phyloP scores from a whole-genome alignment of 495 filamentous ascomycete species.

The Penicillium malachiteum region DNA sequence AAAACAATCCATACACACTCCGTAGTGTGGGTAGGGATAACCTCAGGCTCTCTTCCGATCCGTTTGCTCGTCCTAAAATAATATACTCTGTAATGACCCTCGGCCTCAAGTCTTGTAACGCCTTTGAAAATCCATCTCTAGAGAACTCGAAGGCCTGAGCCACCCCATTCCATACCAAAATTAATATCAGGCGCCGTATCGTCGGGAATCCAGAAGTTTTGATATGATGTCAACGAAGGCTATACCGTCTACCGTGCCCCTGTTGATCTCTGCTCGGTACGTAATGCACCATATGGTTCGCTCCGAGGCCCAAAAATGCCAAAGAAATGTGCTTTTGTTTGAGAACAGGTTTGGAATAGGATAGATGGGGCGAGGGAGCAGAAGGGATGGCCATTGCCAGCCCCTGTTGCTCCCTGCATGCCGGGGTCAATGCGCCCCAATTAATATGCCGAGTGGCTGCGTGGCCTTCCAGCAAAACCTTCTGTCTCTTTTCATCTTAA shows the following conservation, averaged over 20 bases:
- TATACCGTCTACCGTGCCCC: not conserved
- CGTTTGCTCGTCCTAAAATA: too few species aligned
- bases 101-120: too few species aligned
- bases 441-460: not conserved
- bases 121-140: too few species aligned
- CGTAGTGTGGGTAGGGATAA: too few species aligned
- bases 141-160: too few species aligned
- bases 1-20: too few species aligned
- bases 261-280: not conserved
- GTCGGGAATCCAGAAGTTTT: slow-evolving; percentile 4
- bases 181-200: slow-evolving; percentile 16
- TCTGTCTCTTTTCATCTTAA: not conserved
- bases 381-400: not conserved
- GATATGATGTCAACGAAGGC: slow-evolving; percentile 5
- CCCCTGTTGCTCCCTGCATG: slow-evolving; percentile 15
- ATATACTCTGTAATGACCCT: too few species aligned
- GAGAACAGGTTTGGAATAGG: not conserved
- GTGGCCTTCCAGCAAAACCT: too few species aligned
- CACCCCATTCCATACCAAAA: slow-evolving; percentile 9
- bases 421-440: not conserved
- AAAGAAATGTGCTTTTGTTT: not conserved
- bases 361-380: not conserved
- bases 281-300: not conserved
- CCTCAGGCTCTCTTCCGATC: too few species aligned
- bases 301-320: not conserved